phyloP scores from a whole-genome alignment of 345 rosid genomes.

The Salix arbutifolia region DNA sequence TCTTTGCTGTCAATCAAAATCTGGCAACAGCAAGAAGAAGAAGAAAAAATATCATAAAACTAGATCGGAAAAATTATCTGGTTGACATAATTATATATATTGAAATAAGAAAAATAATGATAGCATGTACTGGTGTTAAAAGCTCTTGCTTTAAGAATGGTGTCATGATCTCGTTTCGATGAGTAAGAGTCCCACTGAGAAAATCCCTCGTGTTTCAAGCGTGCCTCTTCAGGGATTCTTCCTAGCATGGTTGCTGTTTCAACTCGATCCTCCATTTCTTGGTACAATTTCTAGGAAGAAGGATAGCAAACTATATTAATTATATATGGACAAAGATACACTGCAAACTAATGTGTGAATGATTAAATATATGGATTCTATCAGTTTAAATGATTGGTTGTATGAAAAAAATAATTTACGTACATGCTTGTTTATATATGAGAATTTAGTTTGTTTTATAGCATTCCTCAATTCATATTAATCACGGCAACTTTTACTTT shows the following conservation, averaged over 20 bases:
- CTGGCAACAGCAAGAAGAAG: neutral
- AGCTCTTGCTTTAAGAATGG: slow-evolving; percentile 33
- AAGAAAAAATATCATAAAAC: no score
- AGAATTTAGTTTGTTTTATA: no score
- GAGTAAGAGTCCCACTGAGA: slow-evolving; percentile 28
- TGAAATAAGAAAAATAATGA: neutral
- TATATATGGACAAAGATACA: no score
- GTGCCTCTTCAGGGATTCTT: slow-evolving; percentile 21
- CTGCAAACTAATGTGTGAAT: no score
- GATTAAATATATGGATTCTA: no score
- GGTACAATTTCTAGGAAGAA: slow-evolving; percentile 26
- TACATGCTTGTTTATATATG: no score
- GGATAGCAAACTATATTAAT: neutral
- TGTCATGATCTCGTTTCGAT: slow-evolving; percentile 29
- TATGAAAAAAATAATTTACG: no score
- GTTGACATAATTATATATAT: no score
- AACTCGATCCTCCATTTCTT: slow-evolving; percentile 28
- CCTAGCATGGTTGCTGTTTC: slow-evolving; percentile 25
- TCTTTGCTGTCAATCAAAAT: slow-evolving; percentile 28
- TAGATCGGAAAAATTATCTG: neutral
- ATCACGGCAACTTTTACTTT: no score
- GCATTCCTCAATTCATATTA: no score
- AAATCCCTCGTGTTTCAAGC: slow-evolving; percentile 26
- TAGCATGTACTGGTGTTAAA: no score
- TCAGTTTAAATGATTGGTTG: no score